Conservation (phyloP, 2,329 filamentous ascomycete genomes). For the Botrytis byssoidea region DNA sequence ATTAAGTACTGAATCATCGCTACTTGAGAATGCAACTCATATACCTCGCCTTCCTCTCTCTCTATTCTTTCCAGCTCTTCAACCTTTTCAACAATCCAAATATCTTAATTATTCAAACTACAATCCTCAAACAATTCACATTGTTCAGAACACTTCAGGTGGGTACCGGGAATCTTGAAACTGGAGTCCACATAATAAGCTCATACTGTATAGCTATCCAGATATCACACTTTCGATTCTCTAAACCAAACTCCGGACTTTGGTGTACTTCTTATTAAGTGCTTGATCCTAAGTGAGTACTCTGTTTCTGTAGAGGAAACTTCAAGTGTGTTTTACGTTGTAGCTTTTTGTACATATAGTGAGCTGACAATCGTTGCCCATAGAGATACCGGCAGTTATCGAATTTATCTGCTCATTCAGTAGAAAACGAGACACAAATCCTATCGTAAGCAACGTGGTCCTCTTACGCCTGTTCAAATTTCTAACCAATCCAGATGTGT, state of each 20-base stretch:
- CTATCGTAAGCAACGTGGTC: neutral
- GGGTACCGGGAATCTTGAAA: neutral
- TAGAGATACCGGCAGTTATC: fast-evolving
- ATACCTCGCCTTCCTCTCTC: neutral
- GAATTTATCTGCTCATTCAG: fast-evolving
- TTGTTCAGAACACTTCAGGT: neutral
- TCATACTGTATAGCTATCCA: neutral
- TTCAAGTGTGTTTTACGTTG: neutral
- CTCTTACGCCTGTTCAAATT: fast-evolving
- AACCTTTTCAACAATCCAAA: neutral
- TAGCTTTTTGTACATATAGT: neutral
- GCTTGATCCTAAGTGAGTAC: neutral
- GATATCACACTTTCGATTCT: neutral
- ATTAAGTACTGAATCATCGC: neutral
- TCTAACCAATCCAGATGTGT: too few relatives aligned
- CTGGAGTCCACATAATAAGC: too few relatives aligned
- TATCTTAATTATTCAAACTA: neutral
- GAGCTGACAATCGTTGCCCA: neutral
- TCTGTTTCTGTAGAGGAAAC: neutral
- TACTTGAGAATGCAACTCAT: neutral
- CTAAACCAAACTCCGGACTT: neutral
- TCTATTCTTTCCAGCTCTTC: neutral
- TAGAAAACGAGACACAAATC: neutral
- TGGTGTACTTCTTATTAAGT: neutral
- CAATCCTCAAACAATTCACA: neutral